A percentile compares a stretch with the other conserved stretches of the same genome.
Evolutionary conservation across 2,329 filamentous ascomycete genomes (phyloP).

Genomic region (Claviceps cyperi): DNA sequence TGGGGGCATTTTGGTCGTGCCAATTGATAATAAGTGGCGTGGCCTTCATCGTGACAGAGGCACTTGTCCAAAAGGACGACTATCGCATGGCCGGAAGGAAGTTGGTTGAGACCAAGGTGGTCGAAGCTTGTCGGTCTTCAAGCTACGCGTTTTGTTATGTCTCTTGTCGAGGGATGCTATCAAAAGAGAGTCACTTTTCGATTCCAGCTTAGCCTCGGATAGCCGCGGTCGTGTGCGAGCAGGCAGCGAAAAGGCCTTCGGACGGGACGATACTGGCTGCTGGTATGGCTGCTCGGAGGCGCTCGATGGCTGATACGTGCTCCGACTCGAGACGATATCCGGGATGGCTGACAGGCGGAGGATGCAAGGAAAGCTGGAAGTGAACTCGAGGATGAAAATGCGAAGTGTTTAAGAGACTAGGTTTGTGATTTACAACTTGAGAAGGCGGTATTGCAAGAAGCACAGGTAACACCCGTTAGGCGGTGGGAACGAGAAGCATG

Average conservation of each 20-base stretch:
- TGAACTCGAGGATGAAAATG: background rate
- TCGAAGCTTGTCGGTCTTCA: background rate
- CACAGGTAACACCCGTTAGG: background rate
- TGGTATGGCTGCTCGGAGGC: background rate
- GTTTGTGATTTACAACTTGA: background rate
- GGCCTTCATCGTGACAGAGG: conserved; percentile 64
- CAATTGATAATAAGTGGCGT: conserved; percentile 94
- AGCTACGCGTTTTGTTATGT: background rate
- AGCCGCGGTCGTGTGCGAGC: background rate
- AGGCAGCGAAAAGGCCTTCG: background rate
- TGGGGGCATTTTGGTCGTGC: conserved; percentile 93
- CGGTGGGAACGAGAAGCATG: background rate
- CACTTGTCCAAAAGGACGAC: conserved; percentile 12
- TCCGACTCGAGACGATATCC: background rate
- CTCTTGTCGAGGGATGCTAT: background rate
- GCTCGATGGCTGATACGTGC: background rate
- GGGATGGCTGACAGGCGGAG: background rate
- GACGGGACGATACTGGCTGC: background rate
- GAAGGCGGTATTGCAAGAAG: background rate
- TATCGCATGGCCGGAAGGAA: conserved; percentile 17
- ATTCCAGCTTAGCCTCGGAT: background rate
- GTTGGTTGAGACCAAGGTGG: background rate
- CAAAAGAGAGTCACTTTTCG: background rate
- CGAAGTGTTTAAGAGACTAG: background rate
- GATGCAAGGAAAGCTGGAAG: background rate